phyloP scores from a whole-genome alignment of 192 early-diverging fungal genomes.

The Rhizophagus sp. region DNA sequence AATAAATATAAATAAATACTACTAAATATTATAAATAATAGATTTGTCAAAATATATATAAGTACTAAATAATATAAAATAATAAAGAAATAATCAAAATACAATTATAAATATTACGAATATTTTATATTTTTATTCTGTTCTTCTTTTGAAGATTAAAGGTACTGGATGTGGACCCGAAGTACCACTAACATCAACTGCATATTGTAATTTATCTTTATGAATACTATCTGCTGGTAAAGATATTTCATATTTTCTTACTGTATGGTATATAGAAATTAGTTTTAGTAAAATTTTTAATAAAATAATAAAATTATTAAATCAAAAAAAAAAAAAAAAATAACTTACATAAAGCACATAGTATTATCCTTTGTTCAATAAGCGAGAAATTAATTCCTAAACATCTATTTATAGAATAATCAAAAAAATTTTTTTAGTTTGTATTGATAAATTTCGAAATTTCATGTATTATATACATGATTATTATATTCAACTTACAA shows the following conservation, averaged over 20 bases:
- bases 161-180: neutral
- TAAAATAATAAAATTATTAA: too few species aligned
- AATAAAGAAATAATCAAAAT: too few species aligned
- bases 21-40: too few species aligned
- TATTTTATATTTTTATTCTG: too few species aligned
- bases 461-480: too few species aligned
- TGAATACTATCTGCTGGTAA: neutral
- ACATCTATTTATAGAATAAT: neutral
- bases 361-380: neutral
- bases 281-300: neutral
- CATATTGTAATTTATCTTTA: neutral
- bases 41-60: too few species aligned
- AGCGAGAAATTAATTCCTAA: neutral
- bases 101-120: too few species aligned
- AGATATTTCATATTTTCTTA: neutral
- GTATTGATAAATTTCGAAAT: too few species aligned
- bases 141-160: neutral
- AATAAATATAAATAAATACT: too few species aligned
- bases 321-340: too few species aligned
- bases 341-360: neutral
- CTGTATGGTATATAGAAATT: neutral
- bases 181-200: fast-evolving
- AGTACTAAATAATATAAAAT: too few species aligned
- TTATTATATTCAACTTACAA: neutral
- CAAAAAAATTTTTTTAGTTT: neutral